These are phyloP conservation scores for Daldinia caldariorum DNA, from an alignment of 495 filamentous ascomycete species.

Conservation along the genomic window DNA sequence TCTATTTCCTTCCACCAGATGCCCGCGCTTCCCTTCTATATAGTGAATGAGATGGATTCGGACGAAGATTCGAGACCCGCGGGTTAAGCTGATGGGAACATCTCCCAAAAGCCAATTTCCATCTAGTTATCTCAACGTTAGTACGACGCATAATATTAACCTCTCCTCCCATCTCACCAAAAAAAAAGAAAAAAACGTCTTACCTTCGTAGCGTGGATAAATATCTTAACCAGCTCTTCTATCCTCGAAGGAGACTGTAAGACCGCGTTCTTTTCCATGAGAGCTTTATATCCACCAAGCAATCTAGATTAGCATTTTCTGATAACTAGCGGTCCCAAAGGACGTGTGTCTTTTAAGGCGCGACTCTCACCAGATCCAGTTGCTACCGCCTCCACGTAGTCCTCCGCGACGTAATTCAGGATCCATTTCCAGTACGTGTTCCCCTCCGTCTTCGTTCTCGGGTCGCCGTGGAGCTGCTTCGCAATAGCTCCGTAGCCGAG, in stretches of 20 bases:
- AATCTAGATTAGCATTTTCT: conserved; percentile 39
- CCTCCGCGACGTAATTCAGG: conserved; percentile 80
- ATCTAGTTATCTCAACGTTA: conserved; percentile 62
- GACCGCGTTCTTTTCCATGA: conserved; percentile 75
- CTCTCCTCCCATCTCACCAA: background rate
- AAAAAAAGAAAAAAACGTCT: conserved; percentile 28
- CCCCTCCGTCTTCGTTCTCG: conserved; percentile 65
- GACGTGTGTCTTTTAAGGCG: background rate
- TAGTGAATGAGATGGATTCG: background rate
- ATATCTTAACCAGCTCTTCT: conserved; percentile 83
- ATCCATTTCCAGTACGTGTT: conserved; percentile 95
- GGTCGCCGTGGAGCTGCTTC: conserved; percentile 67
- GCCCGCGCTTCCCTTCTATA: conserved; percentile 3
- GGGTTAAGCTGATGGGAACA: conserved; percentile 58
- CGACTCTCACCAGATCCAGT: conserved; percentile 69
- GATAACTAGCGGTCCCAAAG: background rate
- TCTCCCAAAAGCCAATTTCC: conserved; percentile 90
- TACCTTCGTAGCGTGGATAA: conserved; percentile 84
- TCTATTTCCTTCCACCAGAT: conserved; percentile 8
- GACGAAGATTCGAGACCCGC: background rate
- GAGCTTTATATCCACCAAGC: conserved; percentile 55
- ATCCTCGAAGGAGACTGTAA: conserved; percentile 76
- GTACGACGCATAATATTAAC: conserved; percentile 10
- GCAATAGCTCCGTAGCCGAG: conserved; percentile 87
- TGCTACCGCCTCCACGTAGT: conserved; percentile 75